phyloP scores from a whole-genome alignment of 2,329 filamentous ascomycete species.

The Alternaria sp. region DNA sequence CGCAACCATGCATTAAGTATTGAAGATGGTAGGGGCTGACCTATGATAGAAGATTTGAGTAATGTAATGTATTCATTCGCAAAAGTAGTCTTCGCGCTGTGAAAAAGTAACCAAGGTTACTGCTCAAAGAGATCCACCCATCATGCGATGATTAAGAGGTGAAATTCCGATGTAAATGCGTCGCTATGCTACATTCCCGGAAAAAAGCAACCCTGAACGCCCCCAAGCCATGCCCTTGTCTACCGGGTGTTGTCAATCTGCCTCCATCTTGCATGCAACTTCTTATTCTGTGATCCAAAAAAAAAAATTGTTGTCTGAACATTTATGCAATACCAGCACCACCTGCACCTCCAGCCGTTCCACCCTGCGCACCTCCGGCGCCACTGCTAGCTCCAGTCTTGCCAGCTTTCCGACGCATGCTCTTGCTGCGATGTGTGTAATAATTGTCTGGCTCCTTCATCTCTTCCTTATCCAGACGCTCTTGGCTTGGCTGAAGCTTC shows the following conservation, averaged over 20 bases:
- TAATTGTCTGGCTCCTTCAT: conserved; percentile 48
- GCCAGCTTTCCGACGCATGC: conserved; percentile 44
- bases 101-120: not conserved
- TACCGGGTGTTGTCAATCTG: not conserved
- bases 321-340: conserved; percentile 9
- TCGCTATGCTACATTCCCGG: not conserved
- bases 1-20: conserved; percentile 7
- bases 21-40: not conserved
- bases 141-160: not conserved
- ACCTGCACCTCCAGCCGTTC: conserved; percentile 13
- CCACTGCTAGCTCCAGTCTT: conserved; percentile 17
- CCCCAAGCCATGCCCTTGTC: not conserved
- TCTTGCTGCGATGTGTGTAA: conserved; percentile 45
- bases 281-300: not conserved
- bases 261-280: not conserved
- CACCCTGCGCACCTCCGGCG: conserved; percentile 6
- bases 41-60: not conserved
- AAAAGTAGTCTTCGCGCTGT: not conserved
- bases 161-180: not conserved
- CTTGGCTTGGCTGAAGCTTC: conserved; percentile 36
- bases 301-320: not conserved
- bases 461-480: conserved; percentile 42
- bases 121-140: not conserved
- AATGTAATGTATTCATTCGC: not conserved
- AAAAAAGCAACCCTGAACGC: not conserved